Evolutionary conservation across 176 grass and related monocot species (phyloP), one percentile per base, ranked within the genome.

Genomic region (Neostapfia colusana): DNA sequence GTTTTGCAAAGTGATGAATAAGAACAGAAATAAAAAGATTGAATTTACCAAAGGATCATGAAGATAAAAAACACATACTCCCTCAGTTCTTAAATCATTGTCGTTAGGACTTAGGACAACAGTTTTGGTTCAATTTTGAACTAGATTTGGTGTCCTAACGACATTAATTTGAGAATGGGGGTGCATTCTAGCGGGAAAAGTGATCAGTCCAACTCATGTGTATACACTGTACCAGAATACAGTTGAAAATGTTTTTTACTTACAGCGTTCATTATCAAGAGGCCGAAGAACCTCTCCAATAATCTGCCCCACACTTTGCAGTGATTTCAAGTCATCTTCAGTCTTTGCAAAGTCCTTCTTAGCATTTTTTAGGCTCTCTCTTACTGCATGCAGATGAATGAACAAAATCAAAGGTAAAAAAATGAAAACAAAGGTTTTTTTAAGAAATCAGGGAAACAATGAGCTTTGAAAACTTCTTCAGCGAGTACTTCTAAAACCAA

Each of bases 221-320:
- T 39, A 12, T 11, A 63, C 10, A 57, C 4, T 81, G 48, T 26
- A 12, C 16, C 18, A 10, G 17, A 55, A 18, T 13, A 39, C 2
- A 64, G 2, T 57, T 63, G 1, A 63, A 74, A 24, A 53, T 53
- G 39, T 17, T 55, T n/a, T 49, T 55, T 54, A 92, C 95, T 90
- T 69, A 99, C 95, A 88, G 23, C 92, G 85, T 44, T 99, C 95
- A 73, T 90, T 99, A 66, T 99, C 95, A 78, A 99, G 95, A 71
- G 95, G 95, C 10, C 95, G 88, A 28, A 99, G 95, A 87, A 99
- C 92, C 81, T 99, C 95, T 74, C 95, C 95, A 49, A 99, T 99
- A 50, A 99, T 99, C 66, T 99, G 95, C 6, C 95, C 95, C 75
- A 99, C 95, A 31, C 95, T 99, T 83, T 99, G 95, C 40, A 99